These are phyloP conservation scores for Aspergillus sp. DNA, from an alignment of 2,329 filamentous ascomycete genomes.

Conservation along the genomic window DNA sequence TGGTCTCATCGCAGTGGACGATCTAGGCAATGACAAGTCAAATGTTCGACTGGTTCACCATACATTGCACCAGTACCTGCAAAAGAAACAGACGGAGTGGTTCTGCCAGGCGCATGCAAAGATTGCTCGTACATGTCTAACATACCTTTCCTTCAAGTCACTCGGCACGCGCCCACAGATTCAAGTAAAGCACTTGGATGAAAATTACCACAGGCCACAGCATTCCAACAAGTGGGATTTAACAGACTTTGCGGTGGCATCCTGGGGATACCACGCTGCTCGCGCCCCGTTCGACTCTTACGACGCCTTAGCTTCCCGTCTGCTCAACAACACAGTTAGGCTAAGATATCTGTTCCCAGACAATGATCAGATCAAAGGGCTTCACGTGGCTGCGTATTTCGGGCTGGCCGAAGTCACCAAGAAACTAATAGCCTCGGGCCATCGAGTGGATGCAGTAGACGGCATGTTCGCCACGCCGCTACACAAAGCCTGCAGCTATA, in stretches of 20 bases:
- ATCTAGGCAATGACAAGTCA: background rate
- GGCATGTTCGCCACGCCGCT: background rate
- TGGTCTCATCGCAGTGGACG: conserved; percentile 3
- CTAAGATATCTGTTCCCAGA: background rate
- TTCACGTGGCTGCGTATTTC: conserved; percentile 4
- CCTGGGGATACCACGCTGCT: background rate
- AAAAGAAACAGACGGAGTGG: background rate
- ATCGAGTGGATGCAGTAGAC: background rate
- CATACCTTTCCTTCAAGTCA: background rate
- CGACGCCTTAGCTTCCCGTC: background rate
- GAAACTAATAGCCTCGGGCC: background rate
- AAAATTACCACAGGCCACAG: background rate
- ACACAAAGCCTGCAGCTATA: background rate
- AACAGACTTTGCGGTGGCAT: background rate
- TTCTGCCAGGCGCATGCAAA: background rate
- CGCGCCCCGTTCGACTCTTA: background rate
- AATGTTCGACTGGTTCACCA: conserved; percentile 5
- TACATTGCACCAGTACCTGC: conserved; percentile 6
- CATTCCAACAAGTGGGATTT: background rate
- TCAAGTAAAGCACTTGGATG: background rate
- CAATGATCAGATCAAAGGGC: background rate
- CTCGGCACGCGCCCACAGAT: background rate
- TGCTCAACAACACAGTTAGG: background rate
- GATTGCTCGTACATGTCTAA: background rate
- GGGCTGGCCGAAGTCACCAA: background rate